These are phyloP conservation scores for Ramaria rubella DNA, from an alignment of 768 basidiomycete species.

Conservation along the genomic window DNA sequence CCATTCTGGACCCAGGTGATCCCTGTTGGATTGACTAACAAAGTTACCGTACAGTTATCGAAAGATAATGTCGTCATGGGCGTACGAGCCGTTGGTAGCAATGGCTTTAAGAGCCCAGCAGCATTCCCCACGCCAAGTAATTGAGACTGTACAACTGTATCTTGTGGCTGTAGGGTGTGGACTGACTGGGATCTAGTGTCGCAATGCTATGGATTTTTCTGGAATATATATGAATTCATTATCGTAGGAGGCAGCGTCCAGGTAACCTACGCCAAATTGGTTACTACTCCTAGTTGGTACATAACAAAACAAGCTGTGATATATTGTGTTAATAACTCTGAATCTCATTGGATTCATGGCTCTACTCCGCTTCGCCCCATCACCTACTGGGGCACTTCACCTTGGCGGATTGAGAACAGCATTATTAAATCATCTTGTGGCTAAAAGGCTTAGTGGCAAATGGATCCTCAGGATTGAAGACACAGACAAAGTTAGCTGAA, in stretches of 20 bases:
- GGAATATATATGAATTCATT: no score
- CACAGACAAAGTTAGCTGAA: constrained; percentile 76
- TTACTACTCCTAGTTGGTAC: no score
- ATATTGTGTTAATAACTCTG: no score
- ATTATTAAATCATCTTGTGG: constrained; percentile 84
- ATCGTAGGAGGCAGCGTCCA: no score
- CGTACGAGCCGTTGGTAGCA: constrained; percentile 41
- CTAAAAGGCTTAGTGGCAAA: constrained; percentile 73
- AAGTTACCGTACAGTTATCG: constrained; percentile 36
- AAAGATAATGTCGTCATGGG: constrained; percentile 50
- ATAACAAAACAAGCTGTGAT: no score
- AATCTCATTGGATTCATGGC: constrained; percentile 32
- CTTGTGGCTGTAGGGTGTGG: no score
- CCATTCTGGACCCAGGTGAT: constrained; percentile 45
- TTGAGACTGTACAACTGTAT: no score
- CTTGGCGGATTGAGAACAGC: constrained; percentile 94
- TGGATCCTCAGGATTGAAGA: constrained; percentile 95
- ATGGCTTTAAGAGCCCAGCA: constrained; percentile 48
- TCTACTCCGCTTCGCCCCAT: constrained; percentile 89
- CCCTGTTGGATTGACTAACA: constrained; percentile 38
- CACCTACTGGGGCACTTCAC: constrained; percentile 91
- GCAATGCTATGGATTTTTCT: no score
- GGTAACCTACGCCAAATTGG: no score
- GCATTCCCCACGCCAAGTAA: constrained; percentile 27
- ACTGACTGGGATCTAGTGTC: no score